Evolutionary conservation across 768 basidiomycete genomes (phyloP).

Genomic region (Clitopilus passeckerianus): DNA sequence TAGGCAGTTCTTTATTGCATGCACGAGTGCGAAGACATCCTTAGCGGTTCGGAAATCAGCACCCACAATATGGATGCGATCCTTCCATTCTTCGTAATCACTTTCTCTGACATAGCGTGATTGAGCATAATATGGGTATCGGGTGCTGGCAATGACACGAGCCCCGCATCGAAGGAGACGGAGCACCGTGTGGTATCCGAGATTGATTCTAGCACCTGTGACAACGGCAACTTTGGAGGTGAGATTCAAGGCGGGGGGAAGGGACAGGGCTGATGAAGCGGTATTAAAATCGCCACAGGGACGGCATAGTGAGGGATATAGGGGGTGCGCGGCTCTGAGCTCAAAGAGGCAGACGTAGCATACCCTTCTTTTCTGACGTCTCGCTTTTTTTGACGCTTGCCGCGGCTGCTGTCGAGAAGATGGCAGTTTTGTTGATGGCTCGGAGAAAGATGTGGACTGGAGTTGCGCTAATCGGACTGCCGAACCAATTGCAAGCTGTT

Average conservation of each 20-base stretch:
- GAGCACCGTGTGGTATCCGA: conserved; percentile 24
- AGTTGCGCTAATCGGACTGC: conserved; percentile 7
- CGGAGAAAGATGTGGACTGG: background rate
- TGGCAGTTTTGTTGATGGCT: background rate
- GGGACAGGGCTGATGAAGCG: conserved; percentile 18
- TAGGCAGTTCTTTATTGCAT: conserved; percentile 15
- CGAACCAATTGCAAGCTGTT: conserved; percentile 12
- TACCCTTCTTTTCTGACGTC: background rate
- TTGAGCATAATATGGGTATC: conserved; percentile 28
- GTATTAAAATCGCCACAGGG: conserved; percentile 25
- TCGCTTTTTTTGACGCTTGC: background rate
- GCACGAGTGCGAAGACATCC: conserved; percentile 25
- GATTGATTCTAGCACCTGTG: conserved; percentile 29
- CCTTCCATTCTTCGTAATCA: conserved; percentile 20
- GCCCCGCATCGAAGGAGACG: conserved; percentile 27
- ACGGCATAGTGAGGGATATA: conserved; percentile 19
- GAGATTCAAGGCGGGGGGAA: conserved; percentile 20
- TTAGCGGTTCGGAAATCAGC: conserved; percentile 28
- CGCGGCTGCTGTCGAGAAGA: background rate
- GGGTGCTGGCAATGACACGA: conserved; percentile 21
- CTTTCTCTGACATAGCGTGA: conserved; percentile 20
- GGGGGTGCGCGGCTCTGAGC: conserved; percentile 13
- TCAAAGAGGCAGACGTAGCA: conserved; percentile 23
- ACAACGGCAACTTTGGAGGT: conserved; percentile 21
- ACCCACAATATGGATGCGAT: conserved; percentile 22